Evolutionary conservation across 306 rosid genomes (phyloP), one percentile per base, ranked within the genome.

Genomic region (Neltuma alba): DNA sequence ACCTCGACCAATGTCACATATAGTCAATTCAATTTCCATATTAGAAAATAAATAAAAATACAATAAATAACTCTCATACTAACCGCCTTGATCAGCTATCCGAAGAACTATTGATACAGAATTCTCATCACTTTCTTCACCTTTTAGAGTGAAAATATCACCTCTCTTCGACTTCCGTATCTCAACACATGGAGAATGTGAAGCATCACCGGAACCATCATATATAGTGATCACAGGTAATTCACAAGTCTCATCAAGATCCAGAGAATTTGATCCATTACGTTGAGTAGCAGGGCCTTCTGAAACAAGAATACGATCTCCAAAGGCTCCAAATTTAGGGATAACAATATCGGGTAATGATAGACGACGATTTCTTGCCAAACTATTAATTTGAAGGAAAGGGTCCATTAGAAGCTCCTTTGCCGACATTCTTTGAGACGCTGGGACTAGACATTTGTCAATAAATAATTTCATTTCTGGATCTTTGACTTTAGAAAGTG

Each of bases 321-420:
- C 89, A 74, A 84, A 84, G 65, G 84, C 83, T 81, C 89, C 88
- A 62, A 70, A 37, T 75, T 84, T 88, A 64, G 88, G 92, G 57
- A 88, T 71, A 41, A 85, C 88, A 54, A 88, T 83, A 76, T 88
- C 86, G 14, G 89, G 85, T 55, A 88, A 76, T 33, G 88, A 86
- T 57, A 85, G 70, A 72, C 76, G 72, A 28, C 10, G 67, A 77
- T 79, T 73, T 75, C 70, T 86, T 16, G 33, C 25, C 2, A 48
- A 72, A 72, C 83, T 81, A 31, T 73, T 77, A 64, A 77, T 21
- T 74, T 85, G 72, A 33, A 85, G 75, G 74, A 85, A 78, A n/a
- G 88, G 83, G 36, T 85, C 85, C 66, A 34, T 60, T 44, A 85
- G 55, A 78, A 85, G 85, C 61, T 81, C 81, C 72, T 81, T 78